A percentile compares a stretch with the other conserved stretches of the same genome.
These are phyloP conservation scores for Neoboletus magnificus DNA, from an alignment of 768 basidiomycete species.

Conservation along the genomic window DNA sequence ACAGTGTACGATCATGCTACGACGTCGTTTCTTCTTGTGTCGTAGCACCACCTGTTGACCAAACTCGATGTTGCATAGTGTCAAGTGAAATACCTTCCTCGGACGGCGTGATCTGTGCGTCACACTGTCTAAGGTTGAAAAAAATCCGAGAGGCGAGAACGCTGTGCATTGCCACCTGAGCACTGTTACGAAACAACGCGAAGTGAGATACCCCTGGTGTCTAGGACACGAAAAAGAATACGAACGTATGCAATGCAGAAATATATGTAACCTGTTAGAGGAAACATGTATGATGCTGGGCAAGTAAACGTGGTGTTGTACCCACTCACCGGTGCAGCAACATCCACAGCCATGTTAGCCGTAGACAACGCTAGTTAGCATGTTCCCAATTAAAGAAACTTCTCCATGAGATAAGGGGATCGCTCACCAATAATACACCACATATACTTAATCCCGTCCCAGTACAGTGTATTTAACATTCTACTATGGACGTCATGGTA, in stretches of 20 bases:
- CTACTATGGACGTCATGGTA: conserved; percentile 18
- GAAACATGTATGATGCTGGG: not conserved
- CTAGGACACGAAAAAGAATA: not conserved
- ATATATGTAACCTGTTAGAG: conserved; percentile 11
- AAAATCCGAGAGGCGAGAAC: conserved; percentile 27
- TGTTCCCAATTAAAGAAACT: not conserved
- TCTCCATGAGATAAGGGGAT: not conserved
- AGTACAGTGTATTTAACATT: conserved; percentile 21
- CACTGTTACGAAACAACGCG: conserved; percentile 11
- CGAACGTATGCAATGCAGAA: conserved; percentile 23
- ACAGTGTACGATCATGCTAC: not conserved
- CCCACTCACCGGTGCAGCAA: conserved; percentile 21
- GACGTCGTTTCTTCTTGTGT: not conserved
- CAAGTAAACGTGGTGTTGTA: not conserved
- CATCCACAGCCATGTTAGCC: conserved; percentile 12
- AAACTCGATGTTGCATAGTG: not conserved
- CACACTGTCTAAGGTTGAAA: conserved; percentile 25
- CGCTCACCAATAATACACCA: conserved; percentile 19
- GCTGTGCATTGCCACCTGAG: conserved; percentile 28
- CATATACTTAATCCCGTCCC: conserved; percentile 29
- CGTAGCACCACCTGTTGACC: not conserved
- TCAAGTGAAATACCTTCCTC: not conserved
- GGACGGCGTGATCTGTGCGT: not conserved
- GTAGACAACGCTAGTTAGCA: conserved; percentile 9
- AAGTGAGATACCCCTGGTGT: conserved; percentile 1